Percentiles rank a stretch among this genome's conserved stretches.
Evolutionary conservation across 495 filamentous ascomycete species (phyloP).

Genomic region (Evernia prunastri): DNA sequence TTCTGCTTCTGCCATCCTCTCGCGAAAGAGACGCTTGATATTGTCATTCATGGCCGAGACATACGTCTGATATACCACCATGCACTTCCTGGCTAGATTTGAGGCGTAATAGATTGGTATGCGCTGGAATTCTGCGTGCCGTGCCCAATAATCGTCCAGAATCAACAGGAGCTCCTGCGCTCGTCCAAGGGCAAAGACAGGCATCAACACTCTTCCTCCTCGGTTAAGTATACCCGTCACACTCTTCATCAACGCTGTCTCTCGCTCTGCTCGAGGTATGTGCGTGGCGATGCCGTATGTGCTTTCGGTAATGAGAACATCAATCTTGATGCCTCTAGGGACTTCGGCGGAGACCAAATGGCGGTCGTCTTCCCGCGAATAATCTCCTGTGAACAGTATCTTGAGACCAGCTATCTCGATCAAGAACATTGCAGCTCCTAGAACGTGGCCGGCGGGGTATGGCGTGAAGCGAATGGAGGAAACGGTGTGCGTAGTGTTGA

Average conservation of each 20-base stretch:
- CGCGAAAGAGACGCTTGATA: constrained; percentile 83
- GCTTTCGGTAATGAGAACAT: constrained; percentile 94
- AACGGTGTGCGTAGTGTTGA: constrained; percentile 94
- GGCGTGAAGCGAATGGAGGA: constrained; percentile 94
- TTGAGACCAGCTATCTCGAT: constrained; percentile 94
- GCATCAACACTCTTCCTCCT: constrained; percentile 87
- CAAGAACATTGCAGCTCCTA: constrained; percentile 97
- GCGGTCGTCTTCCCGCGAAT: constrained; percentile 86
- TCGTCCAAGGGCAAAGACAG: constrained; percentile 87
- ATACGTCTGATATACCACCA: constrained; percentile 98
- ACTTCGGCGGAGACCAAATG: constrained; percentile 90
- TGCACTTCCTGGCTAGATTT: constrained; percentile 89
- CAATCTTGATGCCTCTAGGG: constrained; percentile 76
- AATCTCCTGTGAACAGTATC: constrained; percentile 95
- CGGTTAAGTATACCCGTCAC: constrained; percentile 84
- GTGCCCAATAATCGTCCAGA: constrained; percentile 92
- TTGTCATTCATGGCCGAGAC: constrained; percentile 98
- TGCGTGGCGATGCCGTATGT: constrained; percentile 93
- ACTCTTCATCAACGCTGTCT: constrained; percentile 88
- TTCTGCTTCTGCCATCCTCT: constrained; percentile 82
- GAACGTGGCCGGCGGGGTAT: constrained; percentile 91
- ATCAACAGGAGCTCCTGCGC: constrained; percentile 93
- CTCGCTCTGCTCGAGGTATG: constrained; percentile 79
- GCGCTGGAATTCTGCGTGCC: constrained; percentile 77
- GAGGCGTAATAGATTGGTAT: constrained; percentile 95